phyloP scores from a whole-genome alignment of 257 asterid genomes.

The Paulownia fortunei region DNA sequence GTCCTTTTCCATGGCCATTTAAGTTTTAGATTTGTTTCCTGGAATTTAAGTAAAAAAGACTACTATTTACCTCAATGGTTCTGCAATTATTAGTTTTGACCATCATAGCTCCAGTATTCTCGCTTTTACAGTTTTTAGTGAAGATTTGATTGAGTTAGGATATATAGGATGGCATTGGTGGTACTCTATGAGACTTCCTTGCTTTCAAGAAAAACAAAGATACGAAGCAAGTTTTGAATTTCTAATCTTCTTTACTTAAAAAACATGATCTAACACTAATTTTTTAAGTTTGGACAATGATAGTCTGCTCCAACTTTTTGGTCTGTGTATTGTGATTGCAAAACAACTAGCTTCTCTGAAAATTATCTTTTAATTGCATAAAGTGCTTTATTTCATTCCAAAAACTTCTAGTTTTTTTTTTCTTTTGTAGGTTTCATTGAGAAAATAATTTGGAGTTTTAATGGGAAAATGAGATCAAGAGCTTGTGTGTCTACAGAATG shows the following conservation, averaged over 20 bases:
- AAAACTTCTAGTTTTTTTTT: not conserved
- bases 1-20: slow-evolving; percentile 20
- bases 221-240: not conserved
- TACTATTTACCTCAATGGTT: not conserved
- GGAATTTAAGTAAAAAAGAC: not conserved
- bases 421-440: not conserved
- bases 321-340: not conserved
- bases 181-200: not conserved
- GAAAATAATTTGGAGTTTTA: not conserved
- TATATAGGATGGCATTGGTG: not conserved
- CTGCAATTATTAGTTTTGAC: not conserved
- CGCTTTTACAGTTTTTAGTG: not conserved
- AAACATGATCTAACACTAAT: not conserved
- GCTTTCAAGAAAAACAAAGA: not conserved
- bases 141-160: not conserved
- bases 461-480: not conserved
- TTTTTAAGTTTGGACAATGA: not conserved
- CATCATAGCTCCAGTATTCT: not conserved
- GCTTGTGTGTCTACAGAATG: not conserved
- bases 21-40: not conserved
- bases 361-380: not conserved
- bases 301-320: not conserved
- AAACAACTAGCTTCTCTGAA: slow-evolving; percentile 1
- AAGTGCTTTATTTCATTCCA: not conserved
- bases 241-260: not conserved